Conservation (phyloP, 2,329 filamentous ascomycete species). For the Nannizzia gypsea region DNA sequence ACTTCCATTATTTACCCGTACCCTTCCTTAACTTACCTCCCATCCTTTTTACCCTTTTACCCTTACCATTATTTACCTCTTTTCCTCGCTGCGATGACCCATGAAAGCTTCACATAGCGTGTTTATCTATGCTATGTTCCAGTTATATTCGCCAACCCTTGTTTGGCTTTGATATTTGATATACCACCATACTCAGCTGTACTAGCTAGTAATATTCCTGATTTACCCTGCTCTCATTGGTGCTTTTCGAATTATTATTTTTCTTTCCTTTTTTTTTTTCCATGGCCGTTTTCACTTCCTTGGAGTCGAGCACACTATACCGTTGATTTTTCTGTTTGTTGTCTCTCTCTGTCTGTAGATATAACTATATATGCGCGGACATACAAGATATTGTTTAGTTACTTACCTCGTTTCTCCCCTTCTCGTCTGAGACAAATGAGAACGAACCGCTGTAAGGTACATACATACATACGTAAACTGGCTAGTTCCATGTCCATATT, state of each 20-base stretch:
- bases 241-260: neutral
- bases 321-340: neutral
- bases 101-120: conserved; percentile 6
- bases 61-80: neutral
- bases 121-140: neutral
- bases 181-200: neutral
- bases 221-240: neutral
- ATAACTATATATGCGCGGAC: neutral
- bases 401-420: neutral
- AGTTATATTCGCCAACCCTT: no score
- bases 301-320: conserved; percentile 19
- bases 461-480: no score
- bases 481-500: no score
- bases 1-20: neutral
- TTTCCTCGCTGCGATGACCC: neutral
- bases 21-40: conserved; percentile 8
- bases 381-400: neutral
- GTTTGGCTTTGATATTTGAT: conserved; percentile 30
- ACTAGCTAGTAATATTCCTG: neutral
- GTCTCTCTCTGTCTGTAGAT: neutral
- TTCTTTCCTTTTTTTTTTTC: conserved; percentile 17
- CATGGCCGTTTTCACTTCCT: neutral
- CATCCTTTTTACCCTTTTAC: neutral
- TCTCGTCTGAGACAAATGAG: neutral
- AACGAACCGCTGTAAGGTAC: conserved; percentile 1